These are phyloP conservation scores for Fomes fomentarius DNA, from an alignment of 1,284 basidiomycete species.

Conservation along the genomic window DNA sequence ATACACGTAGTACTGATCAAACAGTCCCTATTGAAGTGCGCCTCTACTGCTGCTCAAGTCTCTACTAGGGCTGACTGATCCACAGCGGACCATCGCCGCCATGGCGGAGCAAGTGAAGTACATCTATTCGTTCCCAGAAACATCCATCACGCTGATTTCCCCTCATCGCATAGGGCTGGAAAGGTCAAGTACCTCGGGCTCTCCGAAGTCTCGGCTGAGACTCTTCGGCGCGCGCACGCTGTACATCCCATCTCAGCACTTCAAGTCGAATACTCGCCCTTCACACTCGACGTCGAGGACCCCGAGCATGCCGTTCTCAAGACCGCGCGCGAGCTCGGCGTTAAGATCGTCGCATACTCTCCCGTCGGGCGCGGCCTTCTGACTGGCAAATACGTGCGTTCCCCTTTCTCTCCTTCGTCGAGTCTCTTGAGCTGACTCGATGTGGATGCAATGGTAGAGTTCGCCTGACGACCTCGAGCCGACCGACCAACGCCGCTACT, in stretches of 20 bases:
- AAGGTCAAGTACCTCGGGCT: constrained; percentile 46
- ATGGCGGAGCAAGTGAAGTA: constrained; percentile 40
- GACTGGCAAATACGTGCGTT: constrained; percentile 52
- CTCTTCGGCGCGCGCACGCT: constrained; percentile 46
- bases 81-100: constrained; percentile 29
- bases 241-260: constrained; percentile 43
- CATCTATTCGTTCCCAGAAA: neutral
- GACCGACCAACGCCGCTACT: constrained; percentile 44
- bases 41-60: neutral
- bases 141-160: neutral
- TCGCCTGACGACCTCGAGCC: constrained; percentile 58
- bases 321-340: constrained; percentile 34
- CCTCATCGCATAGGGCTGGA: constrained; percentile 33
- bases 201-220: constrained; percentile 45
- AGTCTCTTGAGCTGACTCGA: no score
- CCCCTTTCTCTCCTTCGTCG: neutral
- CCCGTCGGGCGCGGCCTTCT: constrained; percentile 52
- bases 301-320: constrained; percentile 30
- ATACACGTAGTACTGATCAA: constrained; percentile 25
- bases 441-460: constrained; percentile 43
- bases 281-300: constrained; percentile 40
- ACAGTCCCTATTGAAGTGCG: constrained; percentile 36
- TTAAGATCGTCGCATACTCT: constrained; percentile 44
- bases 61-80: neutral
- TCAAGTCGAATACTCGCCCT: constrained; percentile 50